Base-by-base conservation (phyloP, 371 early-diverging fungal genomes). In the Mortierella sp. region DNA sequence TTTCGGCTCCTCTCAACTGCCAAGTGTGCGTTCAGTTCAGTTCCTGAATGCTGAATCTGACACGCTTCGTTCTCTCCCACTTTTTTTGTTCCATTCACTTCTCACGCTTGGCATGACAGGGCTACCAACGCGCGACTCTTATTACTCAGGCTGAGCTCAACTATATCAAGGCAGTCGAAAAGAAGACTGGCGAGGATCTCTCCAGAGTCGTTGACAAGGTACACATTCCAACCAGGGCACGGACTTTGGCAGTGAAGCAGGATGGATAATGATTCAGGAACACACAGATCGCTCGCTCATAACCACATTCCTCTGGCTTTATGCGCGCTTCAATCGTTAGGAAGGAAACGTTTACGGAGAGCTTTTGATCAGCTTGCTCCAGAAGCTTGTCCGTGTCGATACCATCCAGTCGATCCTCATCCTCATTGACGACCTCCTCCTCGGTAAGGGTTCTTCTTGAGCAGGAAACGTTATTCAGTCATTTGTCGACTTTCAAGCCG, bases 381-480 rank as follows among this genome's bases (percentile, higher is more conserved):
- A 91, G 73, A 96, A 93, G 87, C 87, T 97, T 52, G 90, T 93
- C 48, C 91, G 98, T 71, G 89, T 93, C 64, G 98, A 98, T 77
- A 97, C 97, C 13, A 88, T 96, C 50, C 97, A 98, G 85, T 94
- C 94, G 76, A 92, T 98, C 66, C 88, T 97, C 44, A 94, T 97
- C 58, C 85, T 94, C 43, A 87, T 96, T 16, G 97, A 97, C 78
- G 96, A 96, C 78, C 87, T 96, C 43, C 86, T 97, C 11, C 85
- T 89, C 31, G 93, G 95, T 94, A 88, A 73, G 67, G 9, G n/a
- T 58, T 3, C 52, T 34, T 14, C 31, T 55, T 19, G 13, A 14
- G n/a, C 11, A 19, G 29, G 13, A 37, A n/a, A 44, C n/a, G n/a
- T n/a, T n/a, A n/a, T 45, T 37, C 41, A 58, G 7, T n/a, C 7